Conservation (phyloP, 1,284 basidiomycete genomes). For the Microbotryomycetes sp. region DNA sequence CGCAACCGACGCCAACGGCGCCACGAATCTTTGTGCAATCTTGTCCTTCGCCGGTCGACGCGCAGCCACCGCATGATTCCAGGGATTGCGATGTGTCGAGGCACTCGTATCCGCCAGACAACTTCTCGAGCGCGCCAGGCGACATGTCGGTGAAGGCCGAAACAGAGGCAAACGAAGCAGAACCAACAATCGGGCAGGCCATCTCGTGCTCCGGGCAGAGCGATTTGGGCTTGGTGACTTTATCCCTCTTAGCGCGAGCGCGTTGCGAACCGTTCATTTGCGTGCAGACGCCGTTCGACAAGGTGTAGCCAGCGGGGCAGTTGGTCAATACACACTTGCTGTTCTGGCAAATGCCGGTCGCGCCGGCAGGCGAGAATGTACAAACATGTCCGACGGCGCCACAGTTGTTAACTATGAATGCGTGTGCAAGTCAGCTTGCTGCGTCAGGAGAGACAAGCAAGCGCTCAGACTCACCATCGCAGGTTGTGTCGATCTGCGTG, state of each 20-base stretch:
- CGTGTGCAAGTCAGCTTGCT: not conserved
- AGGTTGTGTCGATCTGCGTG: not conserved
- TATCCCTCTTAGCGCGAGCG: conserved; percentile 37
- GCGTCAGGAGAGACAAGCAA: not conserved
- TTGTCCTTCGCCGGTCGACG: conserved; percentile 54
- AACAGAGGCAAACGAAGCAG: conserved; percentile 26
- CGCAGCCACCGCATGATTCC: conserved; percentile 62
- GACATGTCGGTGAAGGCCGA: not conserved
- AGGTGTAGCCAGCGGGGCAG: conserved; percentile 16
- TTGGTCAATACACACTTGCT: conserved; percentile 53
- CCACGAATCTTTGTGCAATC: conserved; percentile 62
- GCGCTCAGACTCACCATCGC: conserved; percentile 4
- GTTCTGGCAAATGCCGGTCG: conserved; percentile 41
- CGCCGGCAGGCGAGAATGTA: conserved; percentile 10
- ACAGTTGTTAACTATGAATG: conserved; percentile 17
- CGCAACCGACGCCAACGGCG: conserved; percentile 54
- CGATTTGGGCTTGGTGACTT: conserved; percentile 7
- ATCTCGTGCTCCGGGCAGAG: conserved; percentile 19
- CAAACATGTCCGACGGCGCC: conserved; percentile 14
- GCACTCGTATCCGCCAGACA: conserved; percentile 41
- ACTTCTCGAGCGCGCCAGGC: not conserved
- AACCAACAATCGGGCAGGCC: conserved; percentile 25
- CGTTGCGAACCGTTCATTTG: conserved; percentile 39
- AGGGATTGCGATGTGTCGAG: conserved; percentile 42
- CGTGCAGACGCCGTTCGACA: conserved; percentile 35